Conservation (phyloP, 192 early-diverging fungal species). For the Coemansia sp. region DNA sequence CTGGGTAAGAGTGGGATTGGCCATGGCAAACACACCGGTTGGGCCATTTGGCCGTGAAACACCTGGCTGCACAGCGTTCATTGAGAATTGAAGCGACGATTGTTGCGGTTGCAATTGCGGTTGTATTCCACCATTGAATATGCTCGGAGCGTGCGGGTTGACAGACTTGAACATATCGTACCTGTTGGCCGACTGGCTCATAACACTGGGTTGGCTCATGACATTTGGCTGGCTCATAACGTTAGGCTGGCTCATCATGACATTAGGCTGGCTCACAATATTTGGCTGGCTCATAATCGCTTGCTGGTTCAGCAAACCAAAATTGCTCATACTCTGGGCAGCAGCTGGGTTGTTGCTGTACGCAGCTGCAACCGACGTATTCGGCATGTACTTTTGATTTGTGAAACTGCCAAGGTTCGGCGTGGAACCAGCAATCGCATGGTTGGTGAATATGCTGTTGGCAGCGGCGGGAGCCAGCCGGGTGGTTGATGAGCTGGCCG, state of each 20-base stretch:
- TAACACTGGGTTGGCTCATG: constrained; percentile 17
- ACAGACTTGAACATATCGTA: constrained; percentile 50
- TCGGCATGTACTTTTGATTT: constrained; percentile 9
- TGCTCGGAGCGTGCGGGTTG: constrained; percentile 42
- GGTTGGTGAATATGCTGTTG: constrained; percentile 31
- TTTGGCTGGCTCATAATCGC: not conserved
- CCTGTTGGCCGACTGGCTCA: constrained; percentile 12
- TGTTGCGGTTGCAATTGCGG: constrained; percentile 19
- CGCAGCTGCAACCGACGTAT: not conserved
- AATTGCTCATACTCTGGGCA: constrained; percentile 33
- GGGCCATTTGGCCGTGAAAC: not conserved
- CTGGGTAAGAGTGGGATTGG: too few species aligned
- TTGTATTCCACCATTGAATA: constrained; percentile 23
- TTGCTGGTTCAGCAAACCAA: constrained; percentile 26
- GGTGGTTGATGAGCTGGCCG: not conserved
- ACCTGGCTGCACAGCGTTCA: not conserved
- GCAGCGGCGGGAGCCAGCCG: constrained; percentile 6
- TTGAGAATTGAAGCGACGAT: not conserved
- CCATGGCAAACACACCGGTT: not conserved
- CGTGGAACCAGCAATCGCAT: constrained; percentile 35
- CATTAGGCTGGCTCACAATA: constrained; percentile 9
- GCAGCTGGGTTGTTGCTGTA: constrained; percentile 18
- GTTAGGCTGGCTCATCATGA: constrained; percentile 5
- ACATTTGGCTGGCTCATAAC: constrained; percentile 16
- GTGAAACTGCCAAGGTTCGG: constrained; percentile 43